Evolutionary conservation across 306 rosid species (phyloP), one percentile per base, ranked within the genome.

Genomic region (Mimosa bimucronata): DNA sequence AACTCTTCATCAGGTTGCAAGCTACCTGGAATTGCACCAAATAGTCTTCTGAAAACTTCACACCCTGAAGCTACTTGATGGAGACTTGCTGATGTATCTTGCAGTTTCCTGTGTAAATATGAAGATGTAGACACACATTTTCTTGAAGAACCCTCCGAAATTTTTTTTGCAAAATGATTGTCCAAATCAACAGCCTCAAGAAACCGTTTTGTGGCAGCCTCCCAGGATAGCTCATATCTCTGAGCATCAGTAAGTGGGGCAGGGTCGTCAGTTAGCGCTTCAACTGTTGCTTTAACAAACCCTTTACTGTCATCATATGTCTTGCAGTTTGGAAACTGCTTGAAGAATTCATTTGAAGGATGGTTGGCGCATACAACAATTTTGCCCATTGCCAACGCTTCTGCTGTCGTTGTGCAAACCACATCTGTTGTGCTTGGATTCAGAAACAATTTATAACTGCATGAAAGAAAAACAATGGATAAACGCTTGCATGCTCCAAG

Each of bases 371-470:
- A 95, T 34, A 92, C 86, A 48, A 92, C 93, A 31, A 91, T 85
- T 81, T 92, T 95, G 3, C 97, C 98, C 98, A 92, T 95, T 66
- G 98, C 98, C 81, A 95, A 85, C 48, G 98, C 98, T 87, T 95
- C 98, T 50, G 98, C 97, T n/a, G 98, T 89, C n/a, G 98, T 89
- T 1, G 98, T 95, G 85, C 98, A 95, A 60, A 95, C 97, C 83
- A 92, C 98, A 18, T 95, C 98, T 25, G 98, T 91, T 55, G 97
- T 91, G 91, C 98, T 95, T 42, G 98, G 95, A 89, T 95, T 95
- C 80, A 90, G 88, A 83, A 95, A 95, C 85, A 95, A 89, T 82
- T 89, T 95, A 84, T 89, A 92, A 82, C 98, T 95, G 90, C 91
- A 44, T 72, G 5, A 77, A 34, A 84, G 58, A 62, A 82, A 85